Conservation (phyloP, 805 yeast species). For the Pichia phayaonensis region DNA sequence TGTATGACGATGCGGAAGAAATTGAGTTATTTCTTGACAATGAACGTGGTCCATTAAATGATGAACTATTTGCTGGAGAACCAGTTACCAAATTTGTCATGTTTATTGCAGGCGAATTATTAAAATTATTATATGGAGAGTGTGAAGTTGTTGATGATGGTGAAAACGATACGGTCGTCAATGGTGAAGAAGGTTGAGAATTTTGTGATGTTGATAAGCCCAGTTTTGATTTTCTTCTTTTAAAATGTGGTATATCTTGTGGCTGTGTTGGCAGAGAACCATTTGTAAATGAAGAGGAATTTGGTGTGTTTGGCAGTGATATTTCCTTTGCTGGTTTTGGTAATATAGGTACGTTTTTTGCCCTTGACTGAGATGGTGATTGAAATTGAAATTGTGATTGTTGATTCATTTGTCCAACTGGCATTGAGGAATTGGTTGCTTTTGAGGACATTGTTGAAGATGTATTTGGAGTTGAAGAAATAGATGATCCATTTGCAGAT, state of each 20-base stretch:
- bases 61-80: slow-evolving; percentile 13
- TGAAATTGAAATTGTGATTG: slow-evolving; percentile 1
- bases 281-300: slow-evolving; percentile 13
- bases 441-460: neutral
- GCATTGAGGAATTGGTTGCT: neutral
- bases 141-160: slow-evolving; percentile 10
- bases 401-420: neutral
- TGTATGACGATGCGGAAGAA: slow-evolving; percentile 18
- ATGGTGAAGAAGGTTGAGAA: slow-evolving; percentile 26
- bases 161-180: slow-evolving; percentile 6
- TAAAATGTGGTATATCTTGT: slow-evolving; percentile 26
- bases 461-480: neutral
- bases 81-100: neutral
- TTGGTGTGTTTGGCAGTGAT: slow-evolving; percentile 21
- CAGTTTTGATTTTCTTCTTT: slow-evolving; percentile 26
- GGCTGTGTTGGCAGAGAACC: slow-evolving; percentile 18
- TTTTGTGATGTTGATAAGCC: slow-evolving; percentile 9
- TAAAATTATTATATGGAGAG: slow-evolving; percentile 16
- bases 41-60: slow-evolving; percentile 12
- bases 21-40: slow-evolving; percentile 22
- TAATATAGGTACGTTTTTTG: slow-evolving; percentile 29
- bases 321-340: slow-evolving; percentile 26
- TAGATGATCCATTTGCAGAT: slow-evolving; percentile 4
- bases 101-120: neutral
- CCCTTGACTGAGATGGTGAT: slow-evolving; percentile 8